These are phyloP conservation scores for Aspergillus vadensis DNA, from an alignment of 2,329 filamentous ascomycete species.

Conservation along the genomic window DNA sequence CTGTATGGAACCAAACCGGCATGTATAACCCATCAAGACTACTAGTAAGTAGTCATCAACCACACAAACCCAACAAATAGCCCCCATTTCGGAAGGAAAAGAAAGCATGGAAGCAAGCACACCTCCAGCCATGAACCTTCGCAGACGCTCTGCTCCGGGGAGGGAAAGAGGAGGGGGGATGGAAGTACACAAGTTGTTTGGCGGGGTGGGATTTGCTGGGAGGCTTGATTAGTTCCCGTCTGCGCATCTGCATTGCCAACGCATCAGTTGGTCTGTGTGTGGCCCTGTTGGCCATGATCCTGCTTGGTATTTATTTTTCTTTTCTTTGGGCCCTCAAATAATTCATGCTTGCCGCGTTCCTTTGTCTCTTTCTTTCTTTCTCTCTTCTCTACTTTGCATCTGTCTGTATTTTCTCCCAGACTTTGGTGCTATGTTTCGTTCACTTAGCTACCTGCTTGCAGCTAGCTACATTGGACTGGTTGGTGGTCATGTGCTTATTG, in stretches of 20 bases:
- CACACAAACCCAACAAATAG: too few species aligned
- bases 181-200: conserved; percentile 13
- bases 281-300: conserved; percentile 9
- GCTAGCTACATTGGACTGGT: neutral
- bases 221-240: conserved; percentile 29
- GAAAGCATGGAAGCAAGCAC: too few species aligned
- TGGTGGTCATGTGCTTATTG: neutral
- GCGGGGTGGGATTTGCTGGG: conserved; percentile 25
- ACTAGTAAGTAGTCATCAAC: too few species aligned
- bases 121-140: too few species aligned
- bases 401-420: neutral
- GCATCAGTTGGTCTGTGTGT: conserved; percentile 34
- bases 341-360: conserved; percentile 8
- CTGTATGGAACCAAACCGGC: too few species aligned
- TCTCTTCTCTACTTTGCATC: neutral
- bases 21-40: too few species aligned
- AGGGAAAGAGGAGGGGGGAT: conserved; percentile 2
- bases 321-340: conserved; percentile 12
- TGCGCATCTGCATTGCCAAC: conserved; percentile 33
- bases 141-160: too few species aligned
- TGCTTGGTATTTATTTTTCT: neutral
- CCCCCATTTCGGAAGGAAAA: too few species aligned
- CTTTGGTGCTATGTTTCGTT: neutral
- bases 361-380: neutral
- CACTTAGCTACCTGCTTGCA: neutral